Conservation (phyloP, 2,329 filamentous ascomycete species). For the Coniella vitis region DNA sequence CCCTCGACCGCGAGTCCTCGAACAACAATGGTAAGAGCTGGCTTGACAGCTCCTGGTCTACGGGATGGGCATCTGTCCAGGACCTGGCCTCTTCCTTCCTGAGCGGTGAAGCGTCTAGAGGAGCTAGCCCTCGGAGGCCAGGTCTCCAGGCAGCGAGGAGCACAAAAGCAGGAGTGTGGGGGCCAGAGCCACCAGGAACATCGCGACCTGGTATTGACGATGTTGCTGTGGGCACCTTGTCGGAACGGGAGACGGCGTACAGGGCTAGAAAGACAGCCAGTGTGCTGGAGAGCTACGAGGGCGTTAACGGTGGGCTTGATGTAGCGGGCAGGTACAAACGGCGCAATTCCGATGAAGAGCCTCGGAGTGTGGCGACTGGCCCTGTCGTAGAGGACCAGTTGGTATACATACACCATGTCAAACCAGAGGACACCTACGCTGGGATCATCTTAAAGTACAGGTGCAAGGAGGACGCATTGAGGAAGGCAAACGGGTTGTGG, state of each 20-base stretch:
- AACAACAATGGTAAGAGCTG: conserved; percentile 31
- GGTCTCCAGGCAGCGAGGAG: conserved; percentile 22
- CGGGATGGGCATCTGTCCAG: conserved; percentile 50
- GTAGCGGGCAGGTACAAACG: conserved; percentile 53
- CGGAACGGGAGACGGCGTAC: conserved; percentile 46
- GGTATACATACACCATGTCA: conserved; percentile 85
- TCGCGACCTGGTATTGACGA: conserved; percentile 35
- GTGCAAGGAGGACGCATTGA: conserved; percentile 74
- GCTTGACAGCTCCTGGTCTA: conserved; percentile 44
- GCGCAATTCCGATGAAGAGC: conserved; percentile 60
- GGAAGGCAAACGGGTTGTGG: conserved; percentile 90
- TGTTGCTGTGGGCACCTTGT: conserved; percentile 48
- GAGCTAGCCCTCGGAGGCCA: conserved; percentile 24
- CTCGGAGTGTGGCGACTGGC: conserved; percentile 33
- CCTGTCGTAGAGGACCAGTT: conserved; percentile 67
- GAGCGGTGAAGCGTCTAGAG: conserved; percentile 23
- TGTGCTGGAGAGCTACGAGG: conserved; percentile 54
- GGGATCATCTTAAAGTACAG: conserved; percentile 87
- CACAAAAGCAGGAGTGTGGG: conserved; percentile 35
- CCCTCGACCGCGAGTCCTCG: conserved; percentile 7
- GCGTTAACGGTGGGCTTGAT: conserved; percentile 52
- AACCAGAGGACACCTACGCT: conserved; percentile 77
- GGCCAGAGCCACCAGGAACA: conserved; percentile 39
- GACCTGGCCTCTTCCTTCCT: conserved; percentile 44
- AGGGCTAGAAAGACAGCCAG: conserved; percentile 51